A percentile compares a stretch with the other conserved stretches of the same genome.
Evolutionary conservation across 2,329 filamentous ascomycete species (phyloP).

Genomic region (Paraphoma sp.): DNA sequence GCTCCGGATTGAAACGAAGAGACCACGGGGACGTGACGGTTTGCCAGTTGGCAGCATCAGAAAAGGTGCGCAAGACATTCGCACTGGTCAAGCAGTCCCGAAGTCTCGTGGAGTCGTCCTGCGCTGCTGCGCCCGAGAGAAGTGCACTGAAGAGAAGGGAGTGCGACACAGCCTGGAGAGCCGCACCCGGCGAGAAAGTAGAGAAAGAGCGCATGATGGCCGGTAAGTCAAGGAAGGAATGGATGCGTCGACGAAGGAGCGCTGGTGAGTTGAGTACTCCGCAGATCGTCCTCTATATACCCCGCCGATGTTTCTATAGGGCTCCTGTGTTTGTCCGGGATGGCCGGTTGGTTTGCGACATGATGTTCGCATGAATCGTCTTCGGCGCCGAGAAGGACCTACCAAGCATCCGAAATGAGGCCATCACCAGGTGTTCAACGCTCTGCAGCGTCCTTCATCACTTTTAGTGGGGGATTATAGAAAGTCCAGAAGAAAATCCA

Average conservation of each 20-base stretch:
- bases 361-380: slow-evolving; percentile 5
- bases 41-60: slow-evolving; percentile 12
- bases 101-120: slow-evolving; percentile 9
- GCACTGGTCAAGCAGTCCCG: slow-evolving; percentile 11
- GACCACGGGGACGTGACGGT: slow-evolving; percentile 15
- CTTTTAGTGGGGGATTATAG: no score
- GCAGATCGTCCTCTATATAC: not conserved
- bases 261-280: not conserved
- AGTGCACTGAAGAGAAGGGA: slow-evolving; percentile 4
- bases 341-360: not conserved
- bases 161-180: not conserved
- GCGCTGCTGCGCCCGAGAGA: slow-evolving; percentile 4
- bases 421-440: not conserved
- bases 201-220: not conserved
- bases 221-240: not conserved
- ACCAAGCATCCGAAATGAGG: slow-evolving; percentile 7
- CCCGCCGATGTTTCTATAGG: not conserved
- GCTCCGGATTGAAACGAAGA: slow-evolving; percentile 20
- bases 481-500: no score
- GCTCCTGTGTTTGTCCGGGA: not conserved
- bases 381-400: slow-evolving; percentile 9
- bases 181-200: not conserved
- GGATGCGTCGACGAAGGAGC: not conserved
- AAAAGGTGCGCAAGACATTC: slow-evolving; percentile 4
- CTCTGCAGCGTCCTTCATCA: no score